A percentile compares a stretch with the other conserved stretches of the same genome.
phyloP scores from a whole-genome alignment of 2,329 filamentous ascomycete species.

The Thermomyces lanuginosus region DNA sequence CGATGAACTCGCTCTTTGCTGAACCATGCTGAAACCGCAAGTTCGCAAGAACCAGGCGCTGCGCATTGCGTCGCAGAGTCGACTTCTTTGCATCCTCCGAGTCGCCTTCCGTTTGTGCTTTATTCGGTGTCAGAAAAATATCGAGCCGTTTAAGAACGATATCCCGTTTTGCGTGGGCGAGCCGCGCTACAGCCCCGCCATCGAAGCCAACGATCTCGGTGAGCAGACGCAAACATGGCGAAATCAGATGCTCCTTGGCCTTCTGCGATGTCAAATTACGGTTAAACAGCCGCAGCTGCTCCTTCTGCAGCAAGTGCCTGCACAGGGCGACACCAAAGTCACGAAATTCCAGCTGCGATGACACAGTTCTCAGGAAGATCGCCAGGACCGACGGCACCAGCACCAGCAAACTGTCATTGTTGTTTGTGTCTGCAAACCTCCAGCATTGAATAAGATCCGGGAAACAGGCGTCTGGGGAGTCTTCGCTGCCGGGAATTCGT shows the following conservation, averaged over 20 bases:
- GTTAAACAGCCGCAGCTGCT: constrained; percentile 64
- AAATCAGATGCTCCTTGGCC: constrained; percentile 73
- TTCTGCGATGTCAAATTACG: constrained; percentile 65
- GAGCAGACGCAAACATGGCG: constrained; percentile 69
- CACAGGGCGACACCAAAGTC: constrained; percentile 63
- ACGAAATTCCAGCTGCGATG: constrained; percentile 55
- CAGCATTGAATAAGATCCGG: constrained; percentile 73
- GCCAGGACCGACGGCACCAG: constrained; percentile 66
- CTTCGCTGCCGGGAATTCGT: constrained; percentile 35
- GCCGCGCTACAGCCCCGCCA: constrained; percentile 61
- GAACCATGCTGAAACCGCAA: constrained; percentile 62
- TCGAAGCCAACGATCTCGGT: constrained; percentile 76
- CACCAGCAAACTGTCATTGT: constrained; percentile 67
- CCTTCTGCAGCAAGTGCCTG: constrained; percentile 63
- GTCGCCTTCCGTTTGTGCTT: constrained; percentile 33
- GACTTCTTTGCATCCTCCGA: constrained; percentile 53
- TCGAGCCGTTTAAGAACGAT: constrained; percentile 66
- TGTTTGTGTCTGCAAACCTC: constrained; percentile 64
- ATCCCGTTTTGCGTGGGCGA: constrained; percentile 61
- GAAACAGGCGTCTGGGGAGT: constrained; percentile 51
- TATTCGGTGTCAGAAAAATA: constrained; percentile 60
- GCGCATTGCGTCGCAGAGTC: constrained; percentile 66
- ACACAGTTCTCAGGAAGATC: constrained; percentile 63
- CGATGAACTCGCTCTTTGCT: constrained; percentile 67
- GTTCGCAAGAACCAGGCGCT: constrained; percentile 64